Evolutionary conservation across 352 stramenopile genomes (phyloP), one percentile per base, ranked within the genome.

Genomic region (Phytophthora lateralis): DNA sequence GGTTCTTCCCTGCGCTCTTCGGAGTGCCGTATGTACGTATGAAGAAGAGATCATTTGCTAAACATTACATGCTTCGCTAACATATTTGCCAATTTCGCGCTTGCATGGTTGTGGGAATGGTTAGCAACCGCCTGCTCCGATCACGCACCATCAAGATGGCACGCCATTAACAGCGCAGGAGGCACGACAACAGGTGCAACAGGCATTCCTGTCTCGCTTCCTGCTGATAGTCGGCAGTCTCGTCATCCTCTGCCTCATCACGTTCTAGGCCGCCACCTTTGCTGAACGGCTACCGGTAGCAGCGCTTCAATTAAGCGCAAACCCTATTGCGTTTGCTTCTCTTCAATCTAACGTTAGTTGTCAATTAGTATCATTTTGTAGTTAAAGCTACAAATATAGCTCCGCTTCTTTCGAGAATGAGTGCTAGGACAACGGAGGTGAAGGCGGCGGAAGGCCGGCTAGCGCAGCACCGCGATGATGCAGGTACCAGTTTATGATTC

Each of bases 1-100:
- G 86, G 4, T 95, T 94, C 76, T 95, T 95, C 53, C 85, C 89
- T 11, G 87, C 85, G 11, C 78, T 96, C 41, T 96, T 97, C 61
- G 82, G 85, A 9, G 64, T 88, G 17, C 75, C 72, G 18, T 71
- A 80, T 29, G 75, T 82, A 74, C 35, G 73, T 66, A 6, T 42
- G 35, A 20, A 21, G 3, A 41, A 45, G 18, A 14, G 6, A 26
- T 20, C 4, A 3, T 32, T 0, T 12, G 24, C 10, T 11, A n/a
- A 35, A n/a, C 21, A 30, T 43, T 51, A 17, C 12, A 57, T 53
- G 9, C 21, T 45, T 29, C 26, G 27, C 27, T 32, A 32, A 32
- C 27, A 46, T 8, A 17, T 41, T 51, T 52, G 12, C 21, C 15
- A n/a, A 39, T 26, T 41, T 26, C 1, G 5, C 41, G 39, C 34